Evolutionary conservation across 306 rosid genomes (phyloP), one percentile per base, ranked within the genome.

Genomic region (Cotoneaster glaucophyllus): DNA sequence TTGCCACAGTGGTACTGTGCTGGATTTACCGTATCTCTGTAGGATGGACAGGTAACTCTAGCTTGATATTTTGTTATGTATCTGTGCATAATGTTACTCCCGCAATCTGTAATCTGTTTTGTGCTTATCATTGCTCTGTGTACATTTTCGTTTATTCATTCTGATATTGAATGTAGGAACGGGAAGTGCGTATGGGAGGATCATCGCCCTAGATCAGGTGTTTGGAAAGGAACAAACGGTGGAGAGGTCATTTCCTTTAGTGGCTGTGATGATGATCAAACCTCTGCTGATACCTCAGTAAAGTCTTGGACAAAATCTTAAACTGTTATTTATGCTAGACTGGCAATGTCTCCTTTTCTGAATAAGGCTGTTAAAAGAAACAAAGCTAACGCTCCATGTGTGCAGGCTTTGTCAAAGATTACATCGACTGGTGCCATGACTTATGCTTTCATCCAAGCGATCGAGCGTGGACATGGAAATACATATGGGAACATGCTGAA

Each of bases 201-300:
- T 39, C 90, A 87, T 74, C 81, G 88, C 52, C 88, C 86, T 56
- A 54, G 82, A 50, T 57, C 88, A 53, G 86, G 83, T 29, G 59
- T 76, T 34, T 87, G 82, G 82, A 87, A 87, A 59, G 90, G 90
- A 67, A 84, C 90, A 31, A 82, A 34, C 19, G 88, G 90, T 18
- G 86, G 90, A 41, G 85, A 82, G 75, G 90, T 58, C 66, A 71
- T 84, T 70, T 87, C 88, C 57, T 87, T 87, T 56, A 87, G 90
- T 75, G 85, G 86, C 29, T 86, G 90, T 64, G 88, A 81, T 29
- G 90, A 86, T 77, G 10, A 84, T 68, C 90, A 86, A 80, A 77
- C 73, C 28, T 82, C 90, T 22, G 84, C 81, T 7, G 90, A 87
- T 67, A 87, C 86, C 41, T 73, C 66, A 0, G 87, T 83, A 76